Conservation (phyloP, 176 grass and related monocot species). For the Eleusine coracana region DNA sequence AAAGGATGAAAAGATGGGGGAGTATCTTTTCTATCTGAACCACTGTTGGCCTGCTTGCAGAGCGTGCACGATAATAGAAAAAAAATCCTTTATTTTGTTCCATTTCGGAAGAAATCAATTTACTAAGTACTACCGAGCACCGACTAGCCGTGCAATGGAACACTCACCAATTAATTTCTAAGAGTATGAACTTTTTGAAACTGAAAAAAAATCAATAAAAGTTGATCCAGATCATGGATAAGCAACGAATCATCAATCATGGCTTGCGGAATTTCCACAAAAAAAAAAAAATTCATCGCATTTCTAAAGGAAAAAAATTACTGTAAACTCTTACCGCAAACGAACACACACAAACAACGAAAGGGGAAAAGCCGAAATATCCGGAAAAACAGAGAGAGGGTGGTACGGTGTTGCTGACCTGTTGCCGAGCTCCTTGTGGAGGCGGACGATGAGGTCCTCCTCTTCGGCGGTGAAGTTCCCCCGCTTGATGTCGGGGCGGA, state of each 20-base stretch:
- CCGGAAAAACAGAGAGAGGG: background rate
- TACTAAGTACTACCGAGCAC: too few species aligned
- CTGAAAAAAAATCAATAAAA: background rate
- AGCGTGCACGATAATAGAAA: background rate
- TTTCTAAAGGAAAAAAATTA: background rate
- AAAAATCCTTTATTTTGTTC: background rate
- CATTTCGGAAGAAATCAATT: background rate
- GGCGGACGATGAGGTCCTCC: constrained; percentile 55
- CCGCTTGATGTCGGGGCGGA: constrained; percentile 69
- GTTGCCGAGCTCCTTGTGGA: constrained; percentile 56
- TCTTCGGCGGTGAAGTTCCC: constrained; percentile 64
- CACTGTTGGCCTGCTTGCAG: constrained; percentile 24
- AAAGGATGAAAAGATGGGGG: constrained; percentile 34
- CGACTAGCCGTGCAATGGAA: background rate
- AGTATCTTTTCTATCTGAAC: constrained; percentile 39
- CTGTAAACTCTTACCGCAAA: background rate
- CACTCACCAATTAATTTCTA: background rate
- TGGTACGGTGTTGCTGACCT: constrained; percentile 9
- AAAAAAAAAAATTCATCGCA: background rate
- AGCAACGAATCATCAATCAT: background rate
- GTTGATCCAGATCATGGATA: background rate
- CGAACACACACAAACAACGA: background rate
- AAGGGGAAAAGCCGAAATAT: background rate
- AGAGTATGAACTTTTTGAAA: background rate
- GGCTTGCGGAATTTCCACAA: background rate